Evolutionary conservation across 768 basidiomycete genomes (phyloP).

Genomic region (Ramaria sp.): DNA sequence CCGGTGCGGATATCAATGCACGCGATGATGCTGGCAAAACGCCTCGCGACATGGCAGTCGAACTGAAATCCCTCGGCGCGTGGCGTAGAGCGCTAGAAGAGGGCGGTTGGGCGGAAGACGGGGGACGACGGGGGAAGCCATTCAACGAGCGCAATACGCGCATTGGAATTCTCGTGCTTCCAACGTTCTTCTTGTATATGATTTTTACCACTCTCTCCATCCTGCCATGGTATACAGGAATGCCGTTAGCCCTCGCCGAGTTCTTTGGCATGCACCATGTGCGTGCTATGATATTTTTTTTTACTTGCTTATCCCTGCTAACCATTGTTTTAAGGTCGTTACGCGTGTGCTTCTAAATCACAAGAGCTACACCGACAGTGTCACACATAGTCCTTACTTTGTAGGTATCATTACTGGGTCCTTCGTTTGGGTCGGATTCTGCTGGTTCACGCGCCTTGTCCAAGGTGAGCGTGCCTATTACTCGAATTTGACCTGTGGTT

Average conservation of each 20-base stretch:
- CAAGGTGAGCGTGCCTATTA: constrained; percentile 35
- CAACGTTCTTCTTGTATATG: constrained; percentile 67
- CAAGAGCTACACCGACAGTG: constrained; percentile 68
- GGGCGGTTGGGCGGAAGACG: constrained; percentile 72
- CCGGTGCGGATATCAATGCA: constrained; percentile 70
- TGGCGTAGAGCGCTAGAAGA: constrained; percentile 87
- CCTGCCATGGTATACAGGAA: constrained; percentile 83
- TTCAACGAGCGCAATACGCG: constrained; percentile 81
- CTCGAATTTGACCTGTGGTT: background rate
- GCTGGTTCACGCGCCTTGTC: constrained; percentile 72
- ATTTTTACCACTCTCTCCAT: constrained; percentile 78
- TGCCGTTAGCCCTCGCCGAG: constrained; percentile 73
- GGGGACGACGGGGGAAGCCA: constrained; percentile 51
- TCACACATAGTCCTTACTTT: constrained; percentile 87
- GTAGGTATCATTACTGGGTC: constrained; percentile 81
- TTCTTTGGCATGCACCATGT: constrained; percentile 95
- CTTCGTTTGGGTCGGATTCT: constrained; percentile 77
- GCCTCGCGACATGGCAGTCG: constrained; percentile 87
- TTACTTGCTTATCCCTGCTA: background rate
- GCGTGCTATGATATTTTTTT: constrained; percentile 20
- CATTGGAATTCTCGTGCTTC: constrained; percentile 67
- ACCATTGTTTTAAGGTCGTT: constrained; percentile 44
- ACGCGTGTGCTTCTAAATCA: constrained; percentile 80
- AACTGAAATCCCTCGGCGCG: constrained; percentile 82
- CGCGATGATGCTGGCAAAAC: constrained; percentile 82